A percentile compares a stretch with the other conserved stretches of the same genome.
Evolutionary conservation across 768 basidiomycete species (phyloP).

Genomic region (Nidularia pulvinata): DNA sequence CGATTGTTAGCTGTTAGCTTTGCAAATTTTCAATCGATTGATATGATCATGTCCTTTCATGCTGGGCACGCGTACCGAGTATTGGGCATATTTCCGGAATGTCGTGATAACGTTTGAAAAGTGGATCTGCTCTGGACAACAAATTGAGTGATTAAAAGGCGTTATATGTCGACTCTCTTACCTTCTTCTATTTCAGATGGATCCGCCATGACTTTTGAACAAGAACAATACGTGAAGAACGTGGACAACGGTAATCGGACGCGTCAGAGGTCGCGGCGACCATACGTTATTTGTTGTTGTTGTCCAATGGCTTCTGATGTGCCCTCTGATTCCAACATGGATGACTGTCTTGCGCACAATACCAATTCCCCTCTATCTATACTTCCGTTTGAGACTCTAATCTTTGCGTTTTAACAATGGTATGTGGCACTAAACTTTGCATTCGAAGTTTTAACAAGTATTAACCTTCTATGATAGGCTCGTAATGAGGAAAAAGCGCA

Average conservation of each 20-base stretch:
- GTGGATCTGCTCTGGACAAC: slow-evolving; percentile 58
- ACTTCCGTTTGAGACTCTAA: not conserved
- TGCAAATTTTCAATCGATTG: slow-evolving; percentile 6
- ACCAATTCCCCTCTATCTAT: no score
- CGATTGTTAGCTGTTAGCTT: slow-evolving; percentile 55
- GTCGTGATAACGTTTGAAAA: slow-evolving; percentile 77
- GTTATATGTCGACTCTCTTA: slow-evolving; percentile 6
- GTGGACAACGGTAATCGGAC: no score
- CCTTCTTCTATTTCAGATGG: slow-evolving; percentile 31
- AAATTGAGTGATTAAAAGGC: not conserved
- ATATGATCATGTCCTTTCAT: not conserved
- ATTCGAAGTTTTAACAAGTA: not conserved
- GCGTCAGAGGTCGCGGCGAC: no score
- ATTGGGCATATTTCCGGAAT: slow-evolving; percentile 74
- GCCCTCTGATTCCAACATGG: not conserved
- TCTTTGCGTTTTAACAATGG: slow-evolving; percentile 1
- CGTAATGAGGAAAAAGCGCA: slow-evolving; percentile 99
- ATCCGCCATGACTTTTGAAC: not conserved
- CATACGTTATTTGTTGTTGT: slow-evolving; percentile 11
- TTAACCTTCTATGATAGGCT: slow-evolving; percentile 47
- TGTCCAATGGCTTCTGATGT: slow-evolving; percentile 9
- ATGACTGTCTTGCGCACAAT: no score
- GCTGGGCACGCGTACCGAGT: slow-evolving; percentile 51
- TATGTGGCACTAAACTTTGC: slow-evolving; percentile 10
- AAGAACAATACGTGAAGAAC: no score